phyloP scores from a whole-genome alignment of 352 stramenopile species.

The Globisporangium nodosum region DNA sequence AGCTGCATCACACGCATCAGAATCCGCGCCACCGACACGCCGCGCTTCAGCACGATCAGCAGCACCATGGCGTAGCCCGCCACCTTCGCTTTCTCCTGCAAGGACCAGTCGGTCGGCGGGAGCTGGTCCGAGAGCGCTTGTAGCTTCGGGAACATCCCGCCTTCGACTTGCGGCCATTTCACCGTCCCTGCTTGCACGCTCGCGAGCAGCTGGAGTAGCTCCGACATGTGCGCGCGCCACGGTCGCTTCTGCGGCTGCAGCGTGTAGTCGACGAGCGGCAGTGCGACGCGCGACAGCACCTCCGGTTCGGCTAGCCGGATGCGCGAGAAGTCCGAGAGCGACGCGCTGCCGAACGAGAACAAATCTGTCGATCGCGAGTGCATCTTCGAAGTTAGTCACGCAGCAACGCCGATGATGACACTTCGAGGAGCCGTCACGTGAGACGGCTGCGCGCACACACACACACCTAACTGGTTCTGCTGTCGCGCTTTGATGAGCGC shows the following conservation, averaged over 20 bases:
- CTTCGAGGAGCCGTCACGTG: background rate
- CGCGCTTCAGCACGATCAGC: constrained; percentile 47
- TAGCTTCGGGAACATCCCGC: constrained; percentile 42
- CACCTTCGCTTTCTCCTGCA: constrained; percentile 39
- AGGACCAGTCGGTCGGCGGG: constrained; percentile 26
- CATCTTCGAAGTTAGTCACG: background rate
- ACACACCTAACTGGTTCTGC: constrained; percentile 43
- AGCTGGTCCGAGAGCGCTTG: constrained; percentile 30
- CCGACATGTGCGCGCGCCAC: constrained; percentile 37
- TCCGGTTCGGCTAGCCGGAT: constrained; percentile 38
- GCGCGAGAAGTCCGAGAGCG: constrained; percentile 60
- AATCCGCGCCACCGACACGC: constrained; percentile 36
- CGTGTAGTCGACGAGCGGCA: constrained; percentile 65
- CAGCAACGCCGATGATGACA: constrained; percentile 4
- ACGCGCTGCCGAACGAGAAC: constrained; percentile 67
- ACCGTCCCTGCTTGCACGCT: constrained; percentile 50
- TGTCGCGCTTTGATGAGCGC: constrained; percentile 39
- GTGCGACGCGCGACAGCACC: constrained; percentile 38
- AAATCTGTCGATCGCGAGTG: constrained; percentile 29
- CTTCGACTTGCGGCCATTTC: constrained; percentile 45
- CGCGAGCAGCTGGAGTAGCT: constrained; percentile 45
- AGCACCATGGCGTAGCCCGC: constrained; percentile 49
- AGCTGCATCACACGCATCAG: constrained; percentile 51
- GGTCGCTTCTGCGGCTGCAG: constrained; percentile 40
- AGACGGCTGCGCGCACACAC: background rate